Evolutionary conservation across 371 early-diverging fungal genomes (phyloP).

Genomic region (Rhizopus stolonifer): DNA sequence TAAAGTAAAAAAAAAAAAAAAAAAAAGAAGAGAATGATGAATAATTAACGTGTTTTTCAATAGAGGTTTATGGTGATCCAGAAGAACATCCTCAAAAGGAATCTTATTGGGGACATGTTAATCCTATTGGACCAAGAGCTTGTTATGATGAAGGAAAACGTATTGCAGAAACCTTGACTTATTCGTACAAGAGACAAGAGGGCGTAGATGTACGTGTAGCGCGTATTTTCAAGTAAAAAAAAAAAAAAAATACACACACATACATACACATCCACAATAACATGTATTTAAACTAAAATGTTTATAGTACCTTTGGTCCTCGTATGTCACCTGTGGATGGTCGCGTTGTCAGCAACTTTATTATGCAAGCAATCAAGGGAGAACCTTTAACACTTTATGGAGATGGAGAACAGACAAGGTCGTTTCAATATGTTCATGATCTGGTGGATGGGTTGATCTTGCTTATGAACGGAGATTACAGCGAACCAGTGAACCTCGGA

Average conservation of each 20-base stretch:
- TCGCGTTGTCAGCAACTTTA: slow-evolving; percentile 89
- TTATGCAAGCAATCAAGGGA: slow-evolving; percentile 81
- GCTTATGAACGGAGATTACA: slow-evolving; percentile 74
- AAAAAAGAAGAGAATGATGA: no score
- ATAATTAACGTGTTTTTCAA: no score
- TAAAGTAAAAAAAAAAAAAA: no score
- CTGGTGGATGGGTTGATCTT: slow-evolving; percentile 82
- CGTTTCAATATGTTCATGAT: slow-evolving; percentile 89
- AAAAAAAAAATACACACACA: no score
- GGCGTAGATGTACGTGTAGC: slow-evolving; percentile 84
- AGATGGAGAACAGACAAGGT: slow-evolving; percentile 81
- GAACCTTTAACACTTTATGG: slow-evolving; percentile 83
- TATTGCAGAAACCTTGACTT: slow-evolving; percentile 85
- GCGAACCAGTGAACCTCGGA: slow-evolving; percentile 81
- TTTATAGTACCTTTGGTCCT: slow-evolving; percentile 56
- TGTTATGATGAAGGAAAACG: slow-evolving; percentile 94
- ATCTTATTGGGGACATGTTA: slow-evolving; percentile 87
- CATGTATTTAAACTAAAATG: background rate
- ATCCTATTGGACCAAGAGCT: slow-evolving; percentile 83
- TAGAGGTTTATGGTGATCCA: slow-evolving; percentile 91
- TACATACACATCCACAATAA: background rate
- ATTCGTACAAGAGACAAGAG: slow-evolving; percentile 78
- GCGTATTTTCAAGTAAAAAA: slow-evolving; percentile 80
- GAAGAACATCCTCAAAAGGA: slow-evolving; percentile 88
- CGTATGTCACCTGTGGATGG: slow-evolving; percentile 90